These are phyloP conservation scores for Actinomortierella ambigua DNA, from an alignment of 371 early-diverging fungal species.

Conservation along the genomic window DNA sequence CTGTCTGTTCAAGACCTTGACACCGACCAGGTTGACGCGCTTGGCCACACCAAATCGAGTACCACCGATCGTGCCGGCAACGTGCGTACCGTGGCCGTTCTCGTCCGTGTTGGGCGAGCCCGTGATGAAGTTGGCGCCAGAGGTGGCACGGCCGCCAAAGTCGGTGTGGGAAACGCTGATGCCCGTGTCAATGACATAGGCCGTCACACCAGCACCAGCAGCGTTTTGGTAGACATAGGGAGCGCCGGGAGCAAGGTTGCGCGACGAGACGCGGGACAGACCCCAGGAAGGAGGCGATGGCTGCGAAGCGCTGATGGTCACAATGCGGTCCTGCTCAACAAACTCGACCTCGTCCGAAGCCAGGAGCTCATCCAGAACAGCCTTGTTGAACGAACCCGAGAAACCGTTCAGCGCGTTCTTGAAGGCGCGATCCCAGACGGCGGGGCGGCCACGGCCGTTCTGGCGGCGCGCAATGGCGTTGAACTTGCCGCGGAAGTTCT, in stretches of 20 bases:
- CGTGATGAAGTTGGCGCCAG: conserved; percentile 48
- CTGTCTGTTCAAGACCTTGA: conserved; percentile 64
- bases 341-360: conserved; percentile 34
- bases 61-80: conserved; percentile 72
- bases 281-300: conserved; percentile 54
- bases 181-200: conserved; percentile 63
- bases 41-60: conserved; percentile 69
- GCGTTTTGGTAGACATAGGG: conserved; percentile 39
- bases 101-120: conserved; percentile 52
- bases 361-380: conserved; percentile 26
- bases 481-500: conserved; percentile 20
- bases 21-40: conserved; percentile 59
- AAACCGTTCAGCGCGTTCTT: conserved; percentile 8
- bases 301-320: conserved; percentile 26
- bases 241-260: conserved; percentile 36
- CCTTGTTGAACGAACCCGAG: conserved; percentile 19
- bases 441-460: conserved; percentile 29
- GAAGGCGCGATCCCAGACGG: conserved; percentile 18
- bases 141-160: conserved; percentile 54
- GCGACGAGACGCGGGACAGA: conserved; percentile 56
- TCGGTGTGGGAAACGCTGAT: conserved; percentile 55
- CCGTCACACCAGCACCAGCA: conserved; percentile 52
- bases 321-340: conserved; percentile 41
- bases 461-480: conserved; percentile 25
- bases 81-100: conserved; percentile 72